phyloP scores from a whole-genome alignment of 768 basidiomycete genomes.

The Fomitopsis pulvina region DNA sequence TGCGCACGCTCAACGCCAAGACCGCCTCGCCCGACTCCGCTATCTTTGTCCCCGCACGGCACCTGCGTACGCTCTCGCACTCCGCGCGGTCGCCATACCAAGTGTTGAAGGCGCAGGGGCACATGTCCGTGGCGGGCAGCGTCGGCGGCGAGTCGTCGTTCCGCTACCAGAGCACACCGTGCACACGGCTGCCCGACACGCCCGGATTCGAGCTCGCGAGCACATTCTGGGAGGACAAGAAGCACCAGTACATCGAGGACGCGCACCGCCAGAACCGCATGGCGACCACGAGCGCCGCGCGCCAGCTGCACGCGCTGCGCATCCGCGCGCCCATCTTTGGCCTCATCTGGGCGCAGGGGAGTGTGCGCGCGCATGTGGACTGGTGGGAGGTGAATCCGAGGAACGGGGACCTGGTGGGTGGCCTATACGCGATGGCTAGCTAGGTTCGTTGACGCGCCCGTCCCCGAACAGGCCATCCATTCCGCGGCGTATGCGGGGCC shows the following conservation, averaged over 20 bases:
- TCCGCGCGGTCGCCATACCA: conserved; percentile 42
- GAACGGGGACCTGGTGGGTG: conserved; percentile 2
- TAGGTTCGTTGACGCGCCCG: background rate
- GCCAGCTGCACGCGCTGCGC: conserved; percentile 43
- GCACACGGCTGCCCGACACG: conserved; percentile 38
- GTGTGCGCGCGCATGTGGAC: conserved; percentile 48
- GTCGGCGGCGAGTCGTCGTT: conserved; percentile 40
- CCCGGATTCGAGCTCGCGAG: conserved; percentile 48
- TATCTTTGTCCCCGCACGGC: conserved; percentile 37
- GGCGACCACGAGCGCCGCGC: conserved; percentile 41
- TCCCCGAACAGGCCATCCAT: conserved; percentile 32
- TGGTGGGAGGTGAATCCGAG: conserved; percentile 32
- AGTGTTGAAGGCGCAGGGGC: conserved; percentile 33
- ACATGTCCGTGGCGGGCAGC: conserved; percentile 28
- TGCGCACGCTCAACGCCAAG: conserved; percentile 39
- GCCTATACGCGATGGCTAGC: background rate
- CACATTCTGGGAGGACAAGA: conserved; percentile 57
- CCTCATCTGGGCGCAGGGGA: conserved; percentile 46
- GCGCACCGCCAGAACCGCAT: conserved; percentile 56
- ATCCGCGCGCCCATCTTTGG: conserved; percentile 45
- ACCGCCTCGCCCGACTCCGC: conserved; percentile 42
- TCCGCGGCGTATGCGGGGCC: conserved; percentile 41
- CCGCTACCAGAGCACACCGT: conserved; percentile 44
- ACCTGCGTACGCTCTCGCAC: conserved; percentile 35
- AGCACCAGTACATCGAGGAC: conserved; percentile 42